Conservation (phyloP, 805 yeast genomes). For the Barnettozyma sucrosica region DNA sequence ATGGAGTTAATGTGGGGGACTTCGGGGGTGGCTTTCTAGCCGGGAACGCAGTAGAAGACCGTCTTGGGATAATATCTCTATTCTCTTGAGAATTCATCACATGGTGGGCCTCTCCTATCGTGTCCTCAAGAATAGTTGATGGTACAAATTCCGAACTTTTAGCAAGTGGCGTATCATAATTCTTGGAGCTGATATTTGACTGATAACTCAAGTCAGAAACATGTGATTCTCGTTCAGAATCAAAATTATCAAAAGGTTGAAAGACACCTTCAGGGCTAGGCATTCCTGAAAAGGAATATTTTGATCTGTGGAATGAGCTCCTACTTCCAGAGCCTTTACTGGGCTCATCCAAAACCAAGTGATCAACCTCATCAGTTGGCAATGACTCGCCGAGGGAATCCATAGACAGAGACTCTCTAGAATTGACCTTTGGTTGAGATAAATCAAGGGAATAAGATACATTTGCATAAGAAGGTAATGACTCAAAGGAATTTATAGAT, state of each 20-base stretch:
- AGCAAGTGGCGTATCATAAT: not conserved
- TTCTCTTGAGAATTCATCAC: not conserved
- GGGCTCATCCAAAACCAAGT: not conserved
- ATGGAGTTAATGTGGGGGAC: slow-evolving; percentile 10
- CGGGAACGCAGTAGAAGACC: not conserved
- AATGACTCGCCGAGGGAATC: not conserved
- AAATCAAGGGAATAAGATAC: slow-evolving; percentile 4
- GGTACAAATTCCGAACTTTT: slow-evolving; percentile 3
- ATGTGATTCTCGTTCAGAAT: not conserved
- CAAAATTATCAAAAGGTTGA: not conserved
- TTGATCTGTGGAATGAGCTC: slow-evolving; percentile 2
- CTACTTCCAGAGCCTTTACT: not conserved
- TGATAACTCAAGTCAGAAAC: slow-evolving; percentile 5
- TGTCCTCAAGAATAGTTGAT: slow-evolving; percentile 5
- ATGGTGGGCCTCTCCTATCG: not conserved
- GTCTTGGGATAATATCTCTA: not conserved
- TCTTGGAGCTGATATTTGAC: not conserved
- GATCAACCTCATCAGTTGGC: not conserved
- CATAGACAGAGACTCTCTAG: not conserved
- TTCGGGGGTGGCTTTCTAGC: slow-evolving; percentile 24
- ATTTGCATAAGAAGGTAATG: slow-evolving; percentile 16
- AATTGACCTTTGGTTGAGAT: not conserved
- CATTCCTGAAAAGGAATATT: not conserved
- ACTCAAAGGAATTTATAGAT: slow-evolving; percentile 17
- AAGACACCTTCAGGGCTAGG: not conserved